Evolutionary conservation across 2,329 filamentous ascomycete species (phyloP), one percentile per base, ranked within the genome.

Genomic region (Scolecobasidium constrictum): DNA sequence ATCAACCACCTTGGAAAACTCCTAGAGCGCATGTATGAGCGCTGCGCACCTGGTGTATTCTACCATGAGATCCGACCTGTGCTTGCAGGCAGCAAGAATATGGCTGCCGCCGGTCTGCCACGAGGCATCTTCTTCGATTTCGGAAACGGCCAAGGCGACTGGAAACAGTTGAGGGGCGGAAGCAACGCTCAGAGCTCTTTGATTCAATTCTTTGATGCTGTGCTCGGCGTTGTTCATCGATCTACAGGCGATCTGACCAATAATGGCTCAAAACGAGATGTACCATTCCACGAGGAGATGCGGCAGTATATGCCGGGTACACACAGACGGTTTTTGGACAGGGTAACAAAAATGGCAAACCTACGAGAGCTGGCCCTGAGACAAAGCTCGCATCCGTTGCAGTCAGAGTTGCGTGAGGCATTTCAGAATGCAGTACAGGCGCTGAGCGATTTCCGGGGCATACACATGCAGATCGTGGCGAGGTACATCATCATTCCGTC

Each of bases 161-260:
- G 69, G 69, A 59, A 61, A 16, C 65, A 69, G 39, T 68, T 71
- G 45, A 66, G 68, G 22, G 71, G 71, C 3, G 71, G 71, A 1
- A 73, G 70, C 47, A 75, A 75, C 49, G 71, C 68, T 0, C 71
- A 74, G 49, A 73, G 69, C 53, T 72, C 70, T 0, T 48, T 75
- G 36, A 62, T 75, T 3, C 71, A 74, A 38, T 67, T 72, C 16
- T 69, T 72, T 45, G 71, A 75, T 48, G 67, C 70, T 5, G 66
- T 68, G 2, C 60, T 75, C 3, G 69, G 67, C 0, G 66, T 74
- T 15, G 60, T 67, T 21, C 71, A 75, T 49, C 52, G 59, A 4
- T 58, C 58, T 0, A 62, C 58, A 2, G 67, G 55, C 26, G 61
- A 52, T 49, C 51, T 22, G 48, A 46, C 59, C 18, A 52, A 54